A percentile compares a stretch with the other conserved stretches of the same genome.
Conservation (phyloP, 129 eudicot species). For the Solidago caesia region DNA sequence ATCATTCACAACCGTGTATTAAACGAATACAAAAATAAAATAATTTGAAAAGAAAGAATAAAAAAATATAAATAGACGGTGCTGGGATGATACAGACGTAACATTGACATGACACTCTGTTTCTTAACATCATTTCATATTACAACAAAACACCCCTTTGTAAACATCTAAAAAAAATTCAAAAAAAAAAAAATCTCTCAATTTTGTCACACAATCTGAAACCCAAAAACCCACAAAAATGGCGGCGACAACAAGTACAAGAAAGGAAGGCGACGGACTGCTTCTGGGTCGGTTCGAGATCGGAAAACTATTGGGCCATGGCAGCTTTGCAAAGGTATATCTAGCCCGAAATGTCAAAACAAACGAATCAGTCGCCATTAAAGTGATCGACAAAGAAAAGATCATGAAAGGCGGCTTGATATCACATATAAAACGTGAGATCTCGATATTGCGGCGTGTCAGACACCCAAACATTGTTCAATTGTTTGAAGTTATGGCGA, state of each 20-base stretch:
- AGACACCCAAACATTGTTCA: conserved; percentile 74
- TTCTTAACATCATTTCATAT: neutral
- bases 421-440: conserved; percentile 69
- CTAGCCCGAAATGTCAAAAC: conserved; percentile 57
- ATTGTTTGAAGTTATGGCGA: conserved; percentile 72
- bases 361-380: conserved; percentile 59
- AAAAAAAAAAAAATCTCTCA: neutral
- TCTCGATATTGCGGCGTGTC: conserved; percentile 62
- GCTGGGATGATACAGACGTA: neutral
- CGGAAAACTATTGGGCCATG: conserved; percentile 71
- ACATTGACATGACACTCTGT: conserved; percentile 17
- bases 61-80: conserved; percentile 21
- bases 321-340: conserved; percentile 69
- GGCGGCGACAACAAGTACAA: conserved; percentile 24
- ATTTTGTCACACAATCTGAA: neutral
- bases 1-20: too few relatives aligned
- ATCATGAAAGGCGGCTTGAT: conserved; percentile 57
- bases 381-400: conserved; percentile 71
- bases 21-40: neutral
- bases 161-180: neutral
- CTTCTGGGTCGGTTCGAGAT: conserved; percentile 59
- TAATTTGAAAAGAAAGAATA: neutral
- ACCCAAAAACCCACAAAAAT: neutral
- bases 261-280: conserved; percentile 52
- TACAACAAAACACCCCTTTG: neutral